phyloP scores from a whole-genome alignment of 176 grass and related monocot genomes.

The Chrysopogon serrulatus region DNA sequence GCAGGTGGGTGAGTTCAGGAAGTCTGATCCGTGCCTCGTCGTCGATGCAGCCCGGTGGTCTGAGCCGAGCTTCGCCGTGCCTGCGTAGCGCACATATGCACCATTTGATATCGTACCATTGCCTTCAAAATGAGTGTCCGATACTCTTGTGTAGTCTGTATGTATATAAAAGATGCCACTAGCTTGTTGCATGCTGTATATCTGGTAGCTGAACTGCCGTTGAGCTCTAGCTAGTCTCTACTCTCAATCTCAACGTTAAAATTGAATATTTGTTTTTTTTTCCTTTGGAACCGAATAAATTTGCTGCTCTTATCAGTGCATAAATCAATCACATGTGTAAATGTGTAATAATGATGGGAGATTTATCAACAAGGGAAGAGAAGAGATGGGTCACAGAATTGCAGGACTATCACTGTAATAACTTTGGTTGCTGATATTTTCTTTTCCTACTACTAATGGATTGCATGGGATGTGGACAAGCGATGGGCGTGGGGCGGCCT shows the following conservation, averaged over 20 bases:
- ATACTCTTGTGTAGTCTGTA: slow-evolving; percentile 14
- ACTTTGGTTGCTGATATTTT: neutral
- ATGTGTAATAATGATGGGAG: neutral
- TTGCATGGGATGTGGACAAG: neutral
- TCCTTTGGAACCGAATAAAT: neutral
- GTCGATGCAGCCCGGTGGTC: slow-evolving; percentile 58
- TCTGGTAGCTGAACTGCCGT: neutral
- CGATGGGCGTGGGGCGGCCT: neutral
- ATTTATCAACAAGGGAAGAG: neutral
- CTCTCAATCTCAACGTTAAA: neutral
- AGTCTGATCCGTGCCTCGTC: slow-evolving; percentile 83
- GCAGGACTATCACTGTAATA: neutral
- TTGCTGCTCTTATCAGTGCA: neutral
- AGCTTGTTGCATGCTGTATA: slow-evolving; percentile 1
- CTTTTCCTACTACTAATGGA: neutral
- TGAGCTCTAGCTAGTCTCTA: neutral
- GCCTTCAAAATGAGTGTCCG: neutral
- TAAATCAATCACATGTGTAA: neutral
- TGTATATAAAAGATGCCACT: neutral
- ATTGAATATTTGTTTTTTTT: neutral
- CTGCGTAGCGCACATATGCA: slow-evolving; percentile 40
- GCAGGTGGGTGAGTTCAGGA: slow-evolving; percentile 85
- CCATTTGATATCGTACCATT: neutral
- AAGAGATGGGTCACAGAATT: neutral
- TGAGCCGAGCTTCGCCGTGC: slow-evolving; percentile 78